phyloP scores from a whole-genome alignment of 2,329 filamentous ascomycete genomes.

The Westerdykella sp. region DNA sequence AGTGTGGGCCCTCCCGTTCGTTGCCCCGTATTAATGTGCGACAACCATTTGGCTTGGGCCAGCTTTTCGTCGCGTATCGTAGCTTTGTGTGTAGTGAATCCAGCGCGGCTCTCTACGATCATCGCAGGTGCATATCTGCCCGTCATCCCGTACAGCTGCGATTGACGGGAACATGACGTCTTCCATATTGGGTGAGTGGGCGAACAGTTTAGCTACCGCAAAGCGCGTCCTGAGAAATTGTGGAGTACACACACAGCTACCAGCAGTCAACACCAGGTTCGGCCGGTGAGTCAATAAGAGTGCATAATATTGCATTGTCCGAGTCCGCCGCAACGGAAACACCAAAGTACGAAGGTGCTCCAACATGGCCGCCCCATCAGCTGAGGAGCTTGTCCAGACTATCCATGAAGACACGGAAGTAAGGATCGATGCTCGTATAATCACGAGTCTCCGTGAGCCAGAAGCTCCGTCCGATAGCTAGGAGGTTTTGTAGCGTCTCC shows the following conservation, averaged over 20 bases:
- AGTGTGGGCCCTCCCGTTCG: not conserved
- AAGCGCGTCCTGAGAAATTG: too few relatives aligned
- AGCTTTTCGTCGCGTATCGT: not conserved
- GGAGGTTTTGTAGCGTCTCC: constrained; percentile 9
- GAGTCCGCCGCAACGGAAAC: constrained; percentile 9
- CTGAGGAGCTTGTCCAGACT: constrained; percentile 11
- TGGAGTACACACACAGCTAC: too few relatives aligned
- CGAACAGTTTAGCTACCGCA: too few relatives aligned
- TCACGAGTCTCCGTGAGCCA: constrained; percentile 13
- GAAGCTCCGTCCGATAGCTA: constrained; percentile 11
- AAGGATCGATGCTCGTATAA: constrained; percentile 16
- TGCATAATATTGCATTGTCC: constrained; percentile 10
- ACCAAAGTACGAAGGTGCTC: too few relatives aligned
- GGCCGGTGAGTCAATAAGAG: constrained; percentile 8
- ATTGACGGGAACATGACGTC: constrained; percentile 14
- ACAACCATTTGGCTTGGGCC: not conserved
- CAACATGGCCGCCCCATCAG: not conserved
- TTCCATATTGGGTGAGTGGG: too few relatives aligned
- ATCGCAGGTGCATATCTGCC: constrained; percentile 2
- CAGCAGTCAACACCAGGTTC: too few relatives aligned
- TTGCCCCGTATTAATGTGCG: not conserved
- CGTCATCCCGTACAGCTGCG: constrained; percentile 3
- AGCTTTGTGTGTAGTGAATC: constrained; percentile 1
- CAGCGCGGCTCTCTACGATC: constrained; percentile 4
- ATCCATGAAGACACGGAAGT: constrained; percentile 14